Evolutionary conservation across 164 flowering plant species (phyloP), one percentile per base, ranked within the genome.

Genomic region (Dillenia suffruticosa): DNA sequence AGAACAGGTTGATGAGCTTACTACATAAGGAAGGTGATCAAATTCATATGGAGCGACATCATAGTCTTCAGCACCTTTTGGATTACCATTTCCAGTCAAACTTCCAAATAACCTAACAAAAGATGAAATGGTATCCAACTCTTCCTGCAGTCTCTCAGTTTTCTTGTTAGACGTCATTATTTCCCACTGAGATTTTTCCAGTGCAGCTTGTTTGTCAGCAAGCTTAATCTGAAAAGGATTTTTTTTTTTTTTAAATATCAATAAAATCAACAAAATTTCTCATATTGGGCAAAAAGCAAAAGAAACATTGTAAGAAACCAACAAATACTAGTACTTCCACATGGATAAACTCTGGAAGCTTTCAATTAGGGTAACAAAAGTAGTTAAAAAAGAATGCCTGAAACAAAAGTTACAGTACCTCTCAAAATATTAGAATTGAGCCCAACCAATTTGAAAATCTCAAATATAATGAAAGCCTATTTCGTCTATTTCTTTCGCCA

Each of bases 181-280:
- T 72, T 94, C 96, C 97, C 99, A 89, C 44, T 80, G 86, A 65
- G 78, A 62, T 70, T 89, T 94, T 63, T 94, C 96, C 22, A 91
- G 67, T 9, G 90, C 83, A 63, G 96, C 99, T 81, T 86, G 96
- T 76, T 71, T 91, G 76, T 89, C 95, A 51, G 95, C 99, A 56
- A 94, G 90, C 78, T 83, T 90, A 66, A 86, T 81, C 97, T 89
- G 85, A 24, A 13, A 53, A 51, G 67, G 49, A 5, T 32, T 32
- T 32, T 32, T 32, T 32, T 32, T 32, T 4, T 32, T 32, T 26
- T 26, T 3, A 6, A 51, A 7, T 14, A 49, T 44, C 57, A 17
- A 26, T 32, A 32, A 32, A 26, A 26, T 26, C 32, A 26, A 26
- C 32, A 26, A 26, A 32, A 32, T 32, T 32, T 32, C 6, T 32